Base-by-base conservation (phyloP, 306 rosid genomes). In the Vigna unguiculata region DNA sequence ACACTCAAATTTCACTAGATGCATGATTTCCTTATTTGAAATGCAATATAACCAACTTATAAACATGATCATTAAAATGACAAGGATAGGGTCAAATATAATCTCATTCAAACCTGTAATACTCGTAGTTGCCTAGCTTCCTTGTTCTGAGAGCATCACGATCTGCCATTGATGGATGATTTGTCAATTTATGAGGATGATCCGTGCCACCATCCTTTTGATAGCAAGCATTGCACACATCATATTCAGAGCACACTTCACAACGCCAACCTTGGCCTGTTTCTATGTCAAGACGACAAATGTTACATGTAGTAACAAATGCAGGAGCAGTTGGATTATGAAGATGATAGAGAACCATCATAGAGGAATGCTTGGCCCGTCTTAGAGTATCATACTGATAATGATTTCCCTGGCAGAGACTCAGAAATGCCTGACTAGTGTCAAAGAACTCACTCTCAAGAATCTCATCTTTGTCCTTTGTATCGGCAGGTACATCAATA, bases 231-330 rank as follows among this genome's bases (percentile, higher is more conserved):
- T 91, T 92, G 90, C 98, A 96, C 22, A 92, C 90, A 80, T 91
- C 99, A 36, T 91, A 96, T 69, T 96, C 99, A 15, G 98, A 88
- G 86, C 99, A 96, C 75, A 91, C 86, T 82, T 96, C 99, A 83
- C 98, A 96, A 14, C 90, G 96, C 99, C 99, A 96, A 59, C 99
- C 98, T 86, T 96, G 99, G 48, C 98, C 98, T 70, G 96, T 91
- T 85, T 92, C 99, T 72, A 92, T 88, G 80, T 96, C 99, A 46
- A 91, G 91, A 86, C 74, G 86, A 72, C 99, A 96, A 77, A 86
- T 75, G 74, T 79, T 91, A 87, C 98, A 96, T 6, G 89, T 85
- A 53, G 83, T 87, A 65, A 92, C 98, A 83, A 92, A 92, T 34
- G 98, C 97, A 63, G 97, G 98, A 72, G 99, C 98, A 12, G 99